Conservation (phyloP, 352 stramenopile species). For the Phytophthora tubulina region DNA sequence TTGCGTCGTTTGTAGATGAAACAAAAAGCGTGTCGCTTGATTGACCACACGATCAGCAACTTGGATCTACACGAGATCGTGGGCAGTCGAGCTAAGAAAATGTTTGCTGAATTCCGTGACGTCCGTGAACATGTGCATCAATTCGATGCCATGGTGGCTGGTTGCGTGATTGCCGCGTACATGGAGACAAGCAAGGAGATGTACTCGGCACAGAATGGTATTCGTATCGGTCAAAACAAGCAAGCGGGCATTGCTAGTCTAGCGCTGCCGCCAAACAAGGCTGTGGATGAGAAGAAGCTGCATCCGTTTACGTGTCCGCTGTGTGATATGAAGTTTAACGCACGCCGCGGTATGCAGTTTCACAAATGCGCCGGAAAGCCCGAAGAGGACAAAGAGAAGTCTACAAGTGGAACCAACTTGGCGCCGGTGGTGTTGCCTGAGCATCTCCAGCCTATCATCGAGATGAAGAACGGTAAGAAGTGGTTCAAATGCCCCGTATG, state of each 20-base stretch:
- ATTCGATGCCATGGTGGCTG: constrained; percentile 93
- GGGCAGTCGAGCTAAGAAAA: constrained; percentile 94
- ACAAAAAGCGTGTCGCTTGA: constrained; percentile 89
- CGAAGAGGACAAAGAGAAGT: constrained; percentile 45
- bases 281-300: constrained; percentile 89
- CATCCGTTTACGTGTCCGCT: constrained; percentile 83
- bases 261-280: constrained; percentile 73
- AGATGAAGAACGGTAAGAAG: constrained; percentile 82
- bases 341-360: constrained; percentile 85
- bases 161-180: constrained; percentile 89
- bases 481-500: constrained; percentile 91
- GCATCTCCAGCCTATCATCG: constrained; percentile 69
- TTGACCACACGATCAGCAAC: constrained; percentile 94
- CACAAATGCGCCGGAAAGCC: constrained; percentile 80
- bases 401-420: constrained; percentile 44
- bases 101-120: constrained; percentile 97
- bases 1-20: constrained; percentile 88
- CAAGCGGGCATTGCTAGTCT: constrained; percentile 57
- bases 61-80: constrained; percentile 96
- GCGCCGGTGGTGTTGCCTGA: constrained; percentile 76
- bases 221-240: constrained; percentile 74
- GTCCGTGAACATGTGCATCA: constrained; percentile 96
- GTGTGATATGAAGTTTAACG: constrained; percentile 91
- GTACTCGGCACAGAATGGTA: constrained; percentile 83
- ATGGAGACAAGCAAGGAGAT: constrained; percentile 90